Evolutionary conservation across 2,329 filamentous ascomycete genomes (phyloP), one percentile per base, ranked within the genome.

Genomic region (Paraphaeosphaeria minitans): DNA sequence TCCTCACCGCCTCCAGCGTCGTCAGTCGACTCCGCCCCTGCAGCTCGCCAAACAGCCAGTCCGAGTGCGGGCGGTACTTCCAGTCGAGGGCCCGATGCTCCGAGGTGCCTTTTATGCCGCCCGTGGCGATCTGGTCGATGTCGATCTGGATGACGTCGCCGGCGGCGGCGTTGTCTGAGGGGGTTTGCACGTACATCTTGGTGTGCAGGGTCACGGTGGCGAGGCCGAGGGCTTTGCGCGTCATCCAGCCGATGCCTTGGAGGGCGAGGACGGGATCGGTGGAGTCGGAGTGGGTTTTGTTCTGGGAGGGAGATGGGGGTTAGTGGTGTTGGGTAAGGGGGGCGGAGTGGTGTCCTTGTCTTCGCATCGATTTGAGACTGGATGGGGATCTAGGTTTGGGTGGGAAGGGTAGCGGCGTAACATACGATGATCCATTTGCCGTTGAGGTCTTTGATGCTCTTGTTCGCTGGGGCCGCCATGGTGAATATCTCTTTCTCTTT

Each of bases 41-140:
- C 62, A 95, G 84, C 56, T 78, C 80, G 58, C 93, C 93, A 75
- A 96, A 97, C 65, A 96, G 85, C 82, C 87, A 88, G 81, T 97
- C 92, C 24, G 79, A 80, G 80, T 93, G 91, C 62, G 85, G 84
- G 66, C 89, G 87, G 55, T 78, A 82, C 24, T 77, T 74, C 79
- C 83, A 87, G 72, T 89, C 83, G 2, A 89, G 75, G 1, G 71
- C 77, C 49, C 88, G 84, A 8, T 77, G 70, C 73, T 91, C 88
- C 19, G 78, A 78, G 19, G 83, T 93, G 68, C 86, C 88, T 70
- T 85, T 85, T 63, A 96, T 81, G 56, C 88, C 89, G 59, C 88
- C 91, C 9, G 89, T 91, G 39, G 85, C 82, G 48, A 84, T 81
- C 79, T 96, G 92, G 58, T 87, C 84, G 72, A 93, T 88, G 77